Percentiles rank a stretch among this genome's conserved stretches.
Evolutionary conservation across 306 rosid species (phyloP).

Genomic region (Quercus berberidifolia): DNA sequence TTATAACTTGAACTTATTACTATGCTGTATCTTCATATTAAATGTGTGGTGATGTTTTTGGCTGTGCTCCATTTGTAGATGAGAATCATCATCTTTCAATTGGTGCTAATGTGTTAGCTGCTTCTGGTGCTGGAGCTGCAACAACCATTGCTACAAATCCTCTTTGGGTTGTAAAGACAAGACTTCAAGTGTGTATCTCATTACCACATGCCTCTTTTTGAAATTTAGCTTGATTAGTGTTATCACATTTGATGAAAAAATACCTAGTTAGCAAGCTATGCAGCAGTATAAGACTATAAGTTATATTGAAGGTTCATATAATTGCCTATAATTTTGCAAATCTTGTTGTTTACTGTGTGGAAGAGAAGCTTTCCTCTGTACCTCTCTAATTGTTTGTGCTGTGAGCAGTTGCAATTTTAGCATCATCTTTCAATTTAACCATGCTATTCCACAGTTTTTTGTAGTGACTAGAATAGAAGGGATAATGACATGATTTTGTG

Average conservation of each 20-base stretch:
- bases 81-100: constrained; percentile 62
- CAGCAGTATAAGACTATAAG: not conserved
- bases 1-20: constrained; percentile 10
- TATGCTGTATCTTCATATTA: not conserved
- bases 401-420: not conserved
- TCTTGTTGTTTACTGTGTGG: not conserved
- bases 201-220: not conserved
- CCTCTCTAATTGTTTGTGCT: not conserved
- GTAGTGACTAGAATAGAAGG: not conserved
- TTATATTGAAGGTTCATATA: not conserved
- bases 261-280: not conserved
- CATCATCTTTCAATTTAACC: not conserved
- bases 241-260: not conserved
- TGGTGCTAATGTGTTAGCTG: constrained; percentile 85
- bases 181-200: constrained; percentile 67
- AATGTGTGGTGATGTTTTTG: not conserved
- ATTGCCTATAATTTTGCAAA: not conserved
- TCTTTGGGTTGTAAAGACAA: constrained; percentile 93
- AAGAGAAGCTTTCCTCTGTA: not conserved
- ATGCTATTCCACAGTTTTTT: not conserved
- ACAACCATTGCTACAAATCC: constrained; percentile 81
- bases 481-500: not conserved
- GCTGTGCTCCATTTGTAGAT: constrained; percentile 43
- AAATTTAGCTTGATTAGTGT: not conserved
- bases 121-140: constrained; percentile 91